Percentiles rank a stretch among this genome's conserved stretches.
Evolutionary conservation across 805 yeast species (phyloP).

Genomic region (Ogataea nonfermentans): DNA sequence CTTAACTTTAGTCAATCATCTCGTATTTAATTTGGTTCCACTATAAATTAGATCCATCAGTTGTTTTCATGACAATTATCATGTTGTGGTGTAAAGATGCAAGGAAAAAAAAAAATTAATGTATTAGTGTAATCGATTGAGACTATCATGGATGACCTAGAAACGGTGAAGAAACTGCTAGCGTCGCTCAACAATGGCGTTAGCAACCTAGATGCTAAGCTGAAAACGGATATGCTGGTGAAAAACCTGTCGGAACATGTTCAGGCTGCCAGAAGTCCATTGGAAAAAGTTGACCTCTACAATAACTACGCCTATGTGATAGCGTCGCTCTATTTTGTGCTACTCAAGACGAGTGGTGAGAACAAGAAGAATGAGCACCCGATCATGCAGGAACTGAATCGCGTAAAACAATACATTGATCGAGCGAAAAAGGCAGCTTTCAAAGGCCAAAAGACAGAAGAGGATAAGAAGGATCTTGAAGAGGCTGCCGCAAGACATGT

Average conservation of each 20-base stretch:
- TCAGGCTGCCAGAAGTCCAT: slow-evolving; percentile 14
- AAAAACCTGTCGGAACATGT: slow-evolving; percentile 41
- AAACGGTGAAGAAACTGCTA: slow-evolving; percentile 41
- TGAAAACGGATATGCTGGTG: slow-evolving; percentile 36
- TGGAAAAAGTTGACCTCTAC: slow-evolving; percentile 34
- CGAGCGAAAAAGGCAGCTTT: slow-evolving; percentile 45
- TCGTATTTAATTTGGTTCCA: too few relatives aligned
- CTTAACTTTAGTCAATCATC: too few relatives aligned
- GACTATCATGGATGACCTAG: slow-evolving; percentile 45
- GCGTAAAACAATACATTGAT: slow-evolving; percentile 68
- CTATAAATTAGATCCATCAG: too few relatives aligned
- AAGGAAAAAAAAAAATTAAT: not conserved
- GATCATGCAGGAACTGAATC: slow-evolving; percentile 61
- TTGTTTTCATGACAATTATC: too few relatives aligned
- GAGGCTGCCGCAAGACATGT: slow-evolving; percentile 46
- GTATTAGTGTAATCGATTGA: not conserved
- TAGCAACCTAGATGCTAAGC: slow-evolving; percentile 34
- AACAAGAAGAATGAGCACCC: slow-evolving; percentile 54
- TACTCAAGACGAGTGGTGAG: slow-evolving; percentile 56
- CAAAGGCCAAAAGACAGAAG: slow-evolving; percentile 26
- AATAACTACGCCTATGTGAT: slow-evolving; percentile 48
- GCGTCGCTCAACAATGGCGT: slow-evolving; percentile 38
- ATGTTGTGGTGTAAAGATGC: not conserved
- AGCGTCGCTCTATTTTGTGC: slow-evolving; percentile 56
- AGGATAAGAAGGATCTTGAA: slow-evolving; percentile 23